phyloP scores from a whole-genome alignment of 495 filamentous ascomycete species.

The Xanthoparmelia taractica region DNA sequence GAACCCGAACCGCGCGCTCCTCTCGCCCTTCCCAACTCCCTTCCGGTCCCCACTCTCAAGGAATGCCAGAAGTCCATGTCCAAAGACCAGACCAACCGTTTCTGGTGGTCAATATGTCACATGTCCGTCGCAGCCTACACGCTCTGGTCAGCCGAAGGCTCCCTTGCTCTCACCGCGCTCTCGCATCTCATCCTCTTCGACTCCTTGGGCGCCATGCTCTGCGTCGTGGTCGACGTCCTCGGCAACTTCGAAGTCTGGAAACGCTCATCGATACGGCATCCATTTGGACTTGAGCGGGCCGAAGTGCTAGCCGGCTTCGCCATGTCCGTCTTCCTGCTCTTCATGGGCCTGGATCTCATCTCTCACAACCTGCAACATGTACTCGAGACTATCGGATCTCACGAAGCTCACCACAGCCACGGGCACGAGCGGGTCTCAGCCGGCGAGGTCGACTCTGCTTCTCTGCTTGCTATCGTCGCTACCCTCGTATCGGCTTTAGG shows the following conservation, averaged over 20 bases:
- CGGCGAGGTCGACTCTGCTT: conserved; percentile 72
- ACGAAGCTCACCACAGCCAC: conserved; percentile 64
- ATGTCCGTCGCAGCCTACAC: conserved; percentile 71
- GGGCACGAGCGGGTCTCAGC: conserved; percentile 59
- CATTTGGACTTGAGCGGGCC: conserved; percentile 84
- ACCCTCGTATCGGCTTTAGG: conserved; percentile 81
- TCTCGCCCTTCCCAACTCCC: conserved; percentile 80
- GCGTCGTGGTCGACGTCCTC: conserved; percentile 84
- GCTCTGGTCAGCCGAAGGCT: conserved; percentile 75
- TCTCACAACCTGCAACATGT: conserved; percentile 87
- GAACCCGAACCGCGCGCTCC: conserved; percentile 86
- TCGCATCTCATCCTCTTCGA: conserved; percentile 93
- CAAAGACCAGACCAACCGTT: conserved; percentile 68
- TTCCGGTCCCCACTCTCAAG: conserved; percentile 83
- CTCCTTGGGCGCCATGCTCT: conserved; percentile 84
- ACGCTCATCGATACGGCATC: conserved; percentile 82
- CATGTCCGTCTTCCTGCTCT: conserved; percentile 87
- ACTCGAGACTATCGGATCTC: conserved; percentile 53
- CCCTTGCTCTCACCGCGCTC: conserved; percentile 85
- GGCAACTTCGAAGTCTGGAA: conserved; percentile 98
- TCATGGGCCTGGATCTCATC: conserved; percentile 93
- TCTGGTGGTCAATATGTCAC: conserved; percentile 88
- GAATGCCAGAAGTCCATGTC: conserved; percentile 85
- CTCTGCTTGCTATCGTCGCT: conserved; percentile 76
- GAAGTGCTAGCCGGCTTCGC: conserved; percentile 96